Evolutionary conservation across 257 asterid genomes (phyloP), one percentile per base, ranked within the genome.

Genomic region (Lantana camara): DNA sequence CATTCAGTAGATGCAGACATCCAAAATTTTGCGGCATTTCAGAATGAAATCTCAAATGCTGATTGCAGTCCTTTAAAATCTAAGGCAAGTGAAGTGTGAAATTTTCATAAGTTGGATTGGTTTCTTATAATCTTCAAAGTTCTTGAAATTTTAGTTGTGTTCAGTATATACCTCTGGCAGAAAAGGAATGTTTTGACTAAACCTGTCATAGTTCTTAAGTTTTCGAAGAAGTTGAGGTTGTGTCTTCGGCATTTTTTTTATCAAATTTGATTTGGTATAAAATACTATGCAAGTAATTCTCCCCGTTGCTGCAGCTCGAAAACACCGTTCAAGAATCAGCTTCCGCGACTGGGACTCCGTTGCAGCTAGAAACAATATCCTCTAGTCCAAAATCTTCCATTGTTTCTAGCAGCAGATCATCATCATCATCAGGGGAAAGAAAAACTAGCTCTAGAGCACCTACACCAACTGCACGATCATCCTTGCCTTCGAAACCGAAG

Each of bases 381-480:
- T 24, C 76, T 35, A 54, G 51, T 20, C 51, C 34, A 40, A 64
- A 46, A 46, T 63, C 84, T 63, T 66, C 75, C 42, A 51, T 47
- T 65, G 15, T 68, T 9, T 50, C 63, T 51, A 75, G 21, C 58
- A 80, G 62, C 68, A 85, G 73, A 56, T 79, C 93, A 46, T 63
- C 60, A 46, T 63, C 60, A 41, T 70, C 84, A 23, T 63, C 89
- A 17, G 78, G 67, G 19, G 72, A 68, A 5, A 73, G 40, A 52
- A 90, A 75, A 63, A 71, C 77, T 37, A 50, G 79, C 49, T 53
- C 80, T 57, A 74, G 85, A 77, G 70, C 81, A 51, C 68, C 90
- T 63, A 82, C 87, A 9, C 91, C 95, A 21, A 73, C 83, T 51
- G 79, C 82, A 51, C 75, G 72, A 30, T 57, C 87, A 38, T 54